These are phyloP conservation scores for Botrytis byssoidea DNA, from an alignment of 2,329 filamentous ascomycete genomes.

Conservation along the genomic window DNA sequence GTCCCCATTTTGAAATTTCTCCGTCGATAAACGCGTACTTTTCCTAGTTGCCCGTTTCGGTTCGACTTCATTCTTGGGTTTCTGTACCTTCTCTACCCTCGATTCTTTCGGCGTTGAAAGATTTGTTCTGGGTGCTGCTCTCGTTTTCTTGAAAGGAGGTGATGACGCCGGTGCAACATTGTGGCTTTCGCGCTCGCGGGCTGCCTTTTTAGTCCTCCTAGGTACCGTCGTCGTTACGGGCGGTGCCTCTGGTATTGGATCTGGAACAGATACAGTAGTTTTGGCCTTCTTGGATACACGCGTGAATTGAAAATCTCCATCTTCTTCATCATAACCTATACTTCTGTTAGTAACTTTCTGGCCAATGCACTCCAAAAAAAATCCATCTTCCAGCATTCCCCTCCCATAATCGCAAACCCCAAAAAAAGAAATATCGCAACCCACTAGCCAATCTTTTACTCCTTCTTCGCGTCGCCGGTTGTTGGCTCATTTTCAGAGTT, in stretches of 20 bases:
- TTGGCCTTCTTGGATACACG: conserved; percentile 66
- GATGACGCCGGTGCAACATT: conserved; percentile 5
- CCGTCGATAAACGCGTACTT: conserved; percentile 47
- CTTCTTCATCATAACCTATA: conserved; percentile 65
- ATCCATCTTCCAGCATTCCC: background rate
- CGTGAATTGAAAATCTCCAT: conserved; percentile 75
- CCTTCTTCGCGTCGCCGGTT: conserved; percentile 54
- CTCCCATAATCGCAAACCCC: conserved; percentile 16
- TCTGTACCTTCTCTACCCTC: background rate
- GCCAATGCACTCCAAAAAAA: conserved; percentile 15
- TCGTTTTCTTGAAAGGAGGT: conserved; percentile 44
- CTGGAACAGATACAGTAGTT: conserved; percentile 42
- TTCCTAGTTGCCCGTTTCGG: conserved; percentile 42
- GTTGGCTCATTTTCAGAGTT: conserved; percentile 65
- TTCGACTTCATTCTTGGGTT: conserved; percentile 34
- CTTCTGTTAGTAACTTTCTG: conserved; percentile 20
- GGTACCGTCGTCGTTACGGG: conserved; percentile 41
- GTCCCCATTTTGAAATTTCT: conserved; percentile 38
- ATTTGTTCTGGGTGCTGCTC: conserved; percentile 21
- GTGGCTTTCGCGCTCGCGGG: conserved; percentile 42
- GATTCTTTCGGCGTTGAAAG: conserved; percentile 11
- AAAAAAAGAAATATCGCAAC: conserved; percentile 37
- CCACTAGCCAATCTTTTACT: conserved; percentile 65
- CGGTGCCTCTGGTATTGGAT: conserved; percentile 40
- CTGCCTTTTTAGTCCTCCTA: conserved; percentile 39